Conservation (phyloP, 768 basidiomycete species). For the Chalciporus pseudorubinellus region DNA sequence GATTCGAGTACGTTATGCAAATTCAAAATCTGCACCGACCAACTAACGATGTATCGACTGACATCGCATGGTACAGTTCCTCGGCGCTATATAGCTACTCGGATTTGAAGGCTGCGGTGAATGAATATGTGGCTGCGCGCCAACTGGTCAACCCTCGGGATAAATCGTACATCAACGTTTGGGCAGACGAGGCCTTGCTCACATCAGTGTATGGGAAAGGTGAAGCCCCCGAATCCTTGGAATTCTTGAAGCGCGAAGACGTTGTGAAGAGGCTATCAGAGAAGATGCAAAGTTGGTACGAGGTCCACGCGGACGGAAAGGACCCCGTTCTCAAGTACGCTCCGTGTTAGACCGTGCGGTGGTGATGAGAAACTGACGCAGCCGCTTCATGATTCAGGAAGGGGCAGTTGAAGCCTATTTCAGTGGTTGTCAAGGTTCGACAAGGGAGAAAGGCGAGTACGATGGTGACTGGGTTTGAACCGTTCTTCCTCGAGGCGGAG, state of each 20-base stretch:
- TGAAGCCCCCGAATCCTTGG: conserved; percentile 29
- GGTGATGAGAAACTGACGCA: neutral
- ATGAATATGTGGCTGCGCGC: conserved; percentile 58
- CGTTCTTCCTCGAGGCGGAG: conserved; percentile 66
- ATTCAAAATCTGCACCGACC: neutral
- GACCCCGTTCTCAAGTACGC: conserved; percentile 62
- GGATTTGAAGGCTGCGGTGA: conserved; percentile 57
- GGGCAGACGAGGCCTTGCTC: conserved; percentile 42
- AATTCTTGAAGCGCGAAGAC: conserved; percentile 70
- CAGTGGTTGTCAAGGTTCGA: conserved; percentile 66
- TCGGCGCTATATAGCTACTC: conserved; percentile 50
- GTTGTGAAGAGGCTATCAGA: conserved; percentile 49
- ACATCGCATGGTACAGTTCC: conserved; percentile 37
- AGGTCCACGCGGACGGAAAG: conserved; percentile 51
- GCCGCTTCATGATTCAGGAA: conserved; percentile 48
- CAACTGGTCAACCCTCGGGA: conserved; percentile 64
- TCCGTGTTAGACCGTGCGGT: neutral
- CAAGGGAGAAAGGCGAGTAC: conserved; percentile 79
- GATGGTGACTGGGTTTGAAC: conserved; percentile 75
- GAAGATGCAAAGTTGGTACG: conserved; percentile 79
- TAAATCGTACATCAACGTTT: conserved; percentile 67
- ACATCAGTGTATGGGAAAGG: conserved; percentile 37
- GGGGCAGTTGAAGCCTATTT: conserved; percentile 69
- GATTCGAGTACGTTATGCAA: conserved; percentile 50
- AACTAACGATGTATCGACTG: neutral